Percentiles rank a stretch among this genome's conserved stretches.
Evolutionary conservation across 495 filamentous ascomycete genomes (phyloP).

Genomic region (Hypoxylon fuscum): DNA sequence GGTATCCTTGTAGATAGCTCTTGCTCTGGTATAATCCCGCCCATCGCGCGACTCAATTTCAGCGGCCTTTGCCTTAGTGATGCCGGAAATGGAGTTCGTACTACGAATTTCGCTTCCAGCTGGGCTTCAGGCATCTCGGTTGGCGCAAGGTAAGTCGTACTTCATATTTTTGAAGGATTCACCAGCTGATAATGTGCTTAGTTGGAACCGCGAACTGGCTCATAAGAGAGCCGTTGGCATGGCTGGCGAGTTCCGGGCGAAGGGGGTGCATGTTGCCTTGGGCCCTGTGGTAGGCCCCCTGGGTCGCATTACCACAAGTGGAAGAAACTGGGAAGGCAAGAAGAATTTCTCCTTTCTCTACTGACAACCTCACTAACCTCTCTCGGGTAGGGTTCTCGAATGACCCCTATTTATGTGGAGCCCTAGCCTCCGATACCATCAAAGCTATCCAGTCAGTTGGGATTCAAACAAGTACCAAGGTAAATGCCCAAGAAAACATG

Average conservation of each 20-base stretch:
- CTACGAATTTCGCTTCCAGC: constrained; percentile 67
- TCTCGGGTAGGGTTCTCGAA: constrained; percentile 52
- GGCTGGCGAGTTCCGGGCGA: constrained; percentile 64
- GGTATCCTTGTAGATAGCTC: constrained; percentile 54
- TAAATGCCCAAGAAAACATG: constrained; percentile 21
- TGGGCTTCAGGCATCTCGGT: constrained; percentile 67
- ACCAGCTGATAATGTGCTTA: constrained; percentile 46
- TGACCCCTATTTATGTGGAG: constrained; percentile 61
- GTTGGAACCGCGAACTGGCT: constrained; percentile 66
- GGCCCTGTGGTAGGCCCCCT: constrained; percentile 71
- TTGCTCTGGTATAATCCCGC: constrained; percentile 62
- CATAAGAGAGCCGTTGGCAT: constrained; percentile 56
- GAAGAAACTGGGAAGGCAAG: constrained; percentile 66
- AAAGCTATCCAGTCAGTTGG: constrained; percentile 61
- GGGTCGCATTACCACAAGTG: constrained; percentile 61
- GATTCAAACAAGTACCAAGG: constrained; percentile 64
- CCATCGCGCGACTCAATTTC: constrained; percentile 65
- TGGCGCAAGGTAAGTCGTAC: constrained; percentile 59
- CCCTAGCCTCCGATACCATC: constrained; percentile 56
- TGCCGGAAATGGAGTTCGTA: constrained; percentile 68
- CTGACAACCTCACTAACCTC: constrained; percentile 2
- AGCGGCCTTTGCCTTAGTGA: constrained; percentile 71
- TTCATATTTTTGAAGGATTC: not conserved
- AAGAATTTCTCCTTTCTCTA: not conserved
- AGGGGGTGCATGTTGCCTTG: constrained; percentile 73